Base-by-base conservation (phyloP, 805 yeast species). In the Ogataea methanolica region DNA sequence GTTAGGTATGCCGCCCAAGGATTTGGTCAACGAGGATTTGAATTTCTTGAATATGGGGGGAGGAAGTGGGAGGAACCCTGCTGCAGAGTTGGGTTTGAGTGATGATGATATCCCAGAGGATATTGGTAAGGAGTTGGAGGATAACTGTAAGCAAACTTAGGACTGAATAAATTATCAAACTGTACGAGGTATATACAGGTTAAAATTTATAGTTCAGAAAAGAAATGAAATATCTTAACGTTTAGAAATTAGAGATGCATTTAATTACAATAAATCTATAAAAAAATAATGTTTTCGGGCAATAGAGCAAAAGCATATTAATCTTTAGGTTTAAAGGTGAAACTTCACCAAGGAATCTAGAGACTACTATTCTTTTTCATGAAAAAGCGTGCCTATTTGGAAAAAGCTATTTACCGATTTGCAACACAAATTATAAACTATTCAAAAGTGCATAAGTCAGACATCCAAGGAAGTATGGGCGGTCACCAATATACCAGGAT, bases 401-500 rank as follows among this genome's bases (percentile, higher is more conserved):
- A 17, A 36, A 8, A 19, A 3, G 12, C 8, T 34, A 7, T 16
- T 34, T 16, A 3, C 15, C 12, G 2, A 15, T 34, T 26, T 26
- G 31, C 31, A 26, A 26, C 2, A 8, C 12, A 19, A 17, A 19
- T 19, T 21, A 16, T 12, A 21, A 21, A 19, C n/a, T 19, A 19
- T 23, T n/a, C 12, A 15, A 33, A 21, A 7, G 34, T 16, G 36
- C 16, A 39, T 33, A 46, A 55, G 80, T 85, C 94, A 85, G 94
- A 85, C 94, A 85, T 85, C 91, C 94, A 82, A 80, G 91, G 92
- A 85, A 85, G 92, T 62, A 66, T 51, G 75, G 75, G 88, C 94
- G 92, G 91, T 84, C 91, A 85, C 90, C 72, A 89, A 70, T 79
- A 74, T 76, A 80, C 84, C 69, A 79, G 76, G 83, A 75, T 48